phyloP scores from a whole-genome alignment of 1,284 basidiomycete genomes.

The Psilocybe mexicana region DNA sequence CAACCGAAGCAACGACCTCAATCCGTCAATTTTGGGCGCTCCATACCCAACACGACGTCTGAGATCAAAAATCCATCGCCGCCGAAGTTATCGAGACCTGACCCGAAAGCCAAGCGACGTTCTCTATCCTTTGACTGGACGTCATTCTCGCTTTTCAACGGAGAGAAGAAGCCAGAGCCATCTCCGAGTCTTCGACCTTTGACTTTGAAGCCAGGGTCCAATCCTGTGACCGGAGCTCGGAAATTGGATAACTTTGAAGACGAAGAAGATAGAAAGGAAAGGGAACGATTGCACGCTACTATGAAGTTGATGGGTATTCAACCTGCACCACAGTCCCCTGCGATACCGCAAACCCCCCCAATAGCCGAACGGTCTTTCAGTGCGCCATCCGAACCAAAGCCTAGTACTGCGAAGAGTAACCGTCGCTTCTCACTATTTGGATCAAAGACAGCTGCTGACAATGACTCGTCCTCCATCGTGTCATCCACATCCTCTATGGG shows the following conservation, averaged over 20 bases:
- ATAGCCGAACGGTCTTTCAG: conserved; percentile 20
- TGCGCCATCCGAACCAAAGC: conserved; percentile 28
- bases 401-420: conserved; percentile 31
- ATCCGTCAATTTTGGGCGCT: conserved; percentile 53
- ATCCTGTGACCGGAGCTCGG: conserved; percentile 57
- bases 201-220: conserved; percentile 65
- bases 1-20: conserved; percentile 54
- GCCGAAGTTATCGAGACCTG: conserved; percentile 33
- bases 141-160: conserved; percentile 65
- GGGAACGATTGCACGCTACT: conserved; percentile 82
- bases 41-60: conserved; percentile 37
- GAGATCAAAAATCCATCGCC: conserved; percentile 32
- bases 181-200: conserved; percentile 61
- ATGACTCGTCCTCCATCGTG: conserved; percentile 48
- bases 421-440: conserved; percentile 74
- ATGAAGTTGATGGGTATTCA: conserved; percentile 93
- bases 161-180: conserved; percentile 62
- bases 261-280: conserved; percentile 83
- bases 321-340: conserved; percentile 43
- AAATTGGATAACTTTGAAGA: conserved; percentile 83
- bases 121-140: conserved; percentile 85
- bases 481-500: conserved; percentile 46
- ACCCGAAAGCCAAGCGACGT: conserved; percentile 57
- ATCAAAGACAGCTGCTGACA: conserved; percentile 38
- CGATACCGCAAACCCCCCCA: conserved; percentile 31